phyloP scores from a whole-genome alignment of 192 early-diverging fungal genomes.

The Backusella australiensis region DNA sequence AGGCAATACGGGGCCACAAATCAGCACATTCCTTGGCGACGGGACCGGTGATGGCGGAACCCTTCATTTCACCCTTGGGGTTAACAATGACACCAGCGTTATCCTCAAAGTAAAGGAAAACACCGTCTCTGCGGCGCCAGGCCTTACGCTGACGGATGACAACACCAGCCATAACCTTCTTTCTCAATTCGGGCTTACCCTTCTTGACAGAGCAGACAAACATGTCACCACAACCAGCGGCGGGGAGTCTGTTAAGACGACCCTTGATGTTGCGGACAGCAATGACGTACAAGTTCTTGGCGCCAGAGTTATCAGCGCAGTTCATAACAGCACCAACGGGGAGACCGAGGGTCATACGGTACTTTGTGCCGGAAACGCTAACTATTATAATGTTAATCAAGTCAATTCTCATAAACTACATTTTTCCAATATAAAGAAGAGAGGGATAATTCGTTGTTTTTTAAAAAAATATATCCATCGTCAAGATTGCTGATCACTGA shows the following conservation, averaged over 20 bases:
- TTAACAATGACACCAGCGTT: constrained; percentile 99
- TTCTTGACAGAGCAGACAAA: constrained; percentile 99
- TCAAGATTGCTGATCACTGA: background rate
- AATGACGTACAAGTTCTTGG: constrained; percentile 99
- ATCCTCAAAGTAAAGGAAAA: constrained; percentile 99
- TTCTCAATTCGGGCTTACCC: constrained; percentile 99
- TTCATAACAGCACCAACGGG: constrained; percentile 94
- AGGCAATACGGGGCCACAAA: constrained; percentile 99
- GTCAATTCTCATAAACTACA: background rate
- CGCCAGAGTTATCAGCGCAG: constrained; percentile 99
- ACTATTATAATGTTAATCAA: constrained; percentile 28
- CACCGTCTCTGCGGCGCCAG: constrained; percentile 98
- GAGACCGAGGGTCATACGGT: constrained; percentile 99
- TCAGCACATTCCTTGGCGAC: constrained; percentile 99
- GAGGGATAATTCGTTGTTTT: background rate
- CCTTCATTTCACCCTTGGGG: constrained; percentile 55
- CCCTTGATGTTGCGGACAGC: constrained; percentile 95
- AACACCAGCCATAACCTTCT: constrained; percentile 99
- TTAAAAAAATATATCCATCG: background rate
- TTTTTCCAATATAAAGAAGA: background rate
- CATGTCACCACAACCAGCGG: constrained; percentile 99
- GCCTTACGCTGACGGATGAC: constrained; percentile 99
- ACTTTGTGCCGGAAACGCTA: constrained; percentile 90
- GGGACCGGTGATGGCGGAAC: constrained; percentile 99
- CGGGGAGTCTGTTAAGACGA: constrained; percentile 95